phyloP scores from a whole-genome alignment of 2,329 filamentous ascomycete species.

The Aspergillus melleus region DNA sequence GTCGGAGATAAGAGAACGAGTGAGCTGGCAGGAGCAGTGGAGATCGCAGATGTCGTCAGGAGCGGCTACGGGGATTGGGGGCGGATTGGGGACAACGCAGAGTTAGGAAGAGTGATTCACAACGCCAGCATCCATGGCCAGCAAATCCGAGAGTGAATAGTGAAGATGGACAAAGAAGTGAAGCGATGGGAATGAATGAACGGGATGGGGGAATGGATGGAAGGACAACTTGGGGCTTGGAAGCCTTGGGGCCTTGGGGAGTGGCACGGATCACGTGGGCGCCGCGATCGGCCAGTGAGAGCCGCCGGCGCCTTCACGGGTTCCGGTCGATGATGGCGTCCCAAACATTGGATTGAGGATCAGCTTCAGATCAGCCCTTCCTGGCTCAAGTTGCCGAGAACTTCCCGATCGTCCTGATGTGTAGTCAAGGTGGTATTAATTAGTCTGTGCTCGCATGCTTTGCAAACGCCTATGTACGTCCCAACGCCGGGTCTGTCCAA shows the following conservation, averaged over 20 bases:
- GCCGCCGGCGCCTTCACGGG: conserved; percentile 40
- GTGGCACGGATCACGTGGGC: conserved; percentile 37
- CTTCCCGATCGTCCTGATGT: conserved; percentile 32
- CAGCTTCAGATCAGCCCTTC: conserved; percentile 25
- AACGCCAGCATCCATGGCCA: conserved; percentile 17
- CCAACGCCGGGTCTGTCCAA: conserved; percentile 23
- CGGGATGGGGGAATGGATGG: background rate
- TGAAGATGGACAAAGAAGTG: conserved; percentile 15
- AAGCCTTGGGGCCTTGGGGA: background rate
- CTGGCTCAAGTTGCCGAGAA: conserved; percentile 27
- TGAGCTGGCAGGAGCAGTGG: conserved; percentile 19
- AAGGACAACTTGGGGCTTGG: no score
- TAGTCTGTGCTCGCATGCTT: conserved; percentile 26
- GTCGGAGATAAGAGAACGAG: conserved; percentile 43
- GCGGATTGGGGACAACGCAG: conserved; percentile 9
- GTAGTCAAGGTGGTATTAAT: conserved; percentile 32
- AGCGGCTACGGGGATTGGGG: conserved; percentile 10
- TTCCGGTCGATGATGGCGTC: conserved; percentile 7
- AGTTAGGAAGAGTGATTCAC: conserved; percentile 10
- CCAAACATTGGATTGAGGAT: background rate
- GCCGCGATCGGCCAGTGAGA: conserved; percentile 40
- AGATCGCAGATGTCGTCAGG: background rate
- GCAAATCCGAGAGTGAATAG: conserved; percentile 12
- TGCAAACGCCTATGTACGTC: conserved; percentile 33
- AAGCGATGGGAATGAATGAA: background rate